Evolutionary conservation across 2,329 filamentous ascomycete genomes (phyloP).

Genomic region (Coccinonectria pachysandricola): DNA sequence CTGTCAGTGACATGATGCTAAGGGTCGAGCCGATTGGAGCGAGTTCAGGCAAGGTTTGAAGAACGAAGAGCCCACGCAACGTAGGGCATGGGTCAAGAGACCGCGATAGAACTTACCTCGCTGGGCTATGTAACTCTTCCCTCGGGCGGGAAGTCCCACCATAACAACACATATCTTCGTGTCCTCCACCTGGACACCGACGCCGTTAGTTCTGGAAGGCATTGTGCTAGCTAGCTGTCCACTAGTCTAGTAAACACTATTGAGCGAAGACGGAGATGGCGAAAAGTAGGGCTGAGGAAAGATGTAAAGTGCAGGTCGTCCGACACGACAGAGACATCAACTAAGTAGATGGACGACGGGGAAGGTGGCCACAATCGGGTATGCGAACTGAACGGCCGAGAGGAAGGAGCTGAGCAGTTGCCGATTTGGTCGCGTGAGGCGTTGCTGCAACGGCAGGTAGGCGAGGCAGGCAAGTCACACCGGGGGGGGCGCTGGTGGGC

Average conservation of each 20-base stretch:
- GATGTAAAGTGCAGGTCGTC: constrained; percentile 7
- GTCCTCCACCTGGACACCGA: constrained; percentile 82
- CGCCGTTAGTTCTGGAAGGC: constrained; percentile 48
- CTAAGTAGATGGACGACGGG: constrained; percentile 1
- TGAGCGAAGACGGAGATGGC: constrained; percentile 1
- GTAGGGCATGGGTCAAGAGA: background rate
- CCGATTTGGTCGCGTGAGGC: no score
- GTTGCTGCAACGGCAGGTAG: no score
- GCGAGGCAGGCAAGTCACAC: no score
- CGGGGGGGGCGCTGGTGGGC: no score
- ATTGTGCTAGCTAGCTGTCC: constrained; percentile 21
- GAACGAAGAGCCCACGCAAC: no score
- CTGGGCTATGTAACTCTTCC: constrained; percentile 95
- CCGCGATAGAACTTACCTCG: constrained; percentile 55
- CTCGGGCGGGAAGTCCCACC: constrained; percentile 90
- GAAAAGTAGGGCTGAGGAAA: constrained; percentile 1
- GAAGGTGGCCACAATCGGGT: no score
- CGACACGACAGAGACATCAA: constrained; percentile 20
- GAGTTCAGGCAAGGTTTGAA: no score
- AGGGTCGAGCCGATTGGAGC: no score
- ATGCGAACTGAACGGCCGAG: constrained; percentile 9
- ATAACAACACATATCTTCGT: constrained; percentile 97
- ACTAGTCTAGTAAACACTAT: background rate
- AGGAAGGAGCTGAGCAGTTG: no score
- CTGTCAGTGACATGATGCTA: no score